A percentile compares a stretch with the other conserved stretches of the same genome.
Conservation (phyloP, 2,329 filamentous ascomycete species). For the Calonectria henricotiae region DNA sequence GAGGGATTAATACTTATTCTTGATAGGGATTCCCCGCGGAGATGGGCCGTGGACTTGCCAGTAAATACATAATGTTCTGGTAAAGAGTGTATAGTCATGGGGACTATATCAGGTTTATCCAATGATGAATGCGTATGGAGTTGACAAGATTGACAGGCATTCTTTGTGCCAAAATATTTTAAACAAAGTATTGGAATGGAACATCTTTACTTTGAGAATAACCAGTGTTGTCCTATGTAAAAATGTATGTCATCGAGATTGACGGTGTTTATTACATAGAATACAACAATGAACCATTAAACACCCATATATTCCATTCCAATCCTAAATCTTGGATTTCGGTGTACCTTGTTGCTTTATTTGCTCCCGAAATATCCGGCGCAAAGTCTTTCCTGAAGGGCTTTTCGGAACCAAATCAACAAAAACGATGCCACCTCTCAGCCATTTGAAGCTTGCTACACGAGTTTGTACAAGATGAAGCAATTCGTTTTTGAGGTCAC, state of each 20-base stretch:
- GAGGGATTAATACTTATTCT: not conserved
- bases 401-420: slow-evolving; percentile 8
- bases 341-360: not conserved
- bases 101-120: too few relatives aligned
- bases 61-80: not conserved
- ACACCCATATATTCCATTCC: too few relatives aligned
- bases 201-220: too few relatives aligned
- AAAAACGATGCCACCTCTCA: not conserved
- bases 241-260: not conserved
- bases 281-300: not conserved
- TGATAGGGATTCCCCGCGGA: not conserved
- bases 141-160: too few relatives aligned
- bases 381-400: slow-evolving; percentile 10
- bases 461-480: not conserved
- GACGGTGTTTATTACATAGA: not conserved
- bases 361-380: not conserved
- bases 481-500: not conserved
- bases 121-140: too few relatives aligned
- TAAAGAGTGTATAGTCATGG: too few relatives aligned
- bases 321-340: not conserved
- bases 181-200: too few relatives aligned
- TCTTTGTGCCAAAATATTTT: too few relatives aligned
- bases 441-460: not conserved
- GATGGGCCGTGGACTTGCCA: not conserved
- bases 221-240: too few relatives aligned